Evolutionary conservation across 2,329 filamentous ascomycete species (phyloP).

Genomic region (Escovopsis sp.): DNA sequence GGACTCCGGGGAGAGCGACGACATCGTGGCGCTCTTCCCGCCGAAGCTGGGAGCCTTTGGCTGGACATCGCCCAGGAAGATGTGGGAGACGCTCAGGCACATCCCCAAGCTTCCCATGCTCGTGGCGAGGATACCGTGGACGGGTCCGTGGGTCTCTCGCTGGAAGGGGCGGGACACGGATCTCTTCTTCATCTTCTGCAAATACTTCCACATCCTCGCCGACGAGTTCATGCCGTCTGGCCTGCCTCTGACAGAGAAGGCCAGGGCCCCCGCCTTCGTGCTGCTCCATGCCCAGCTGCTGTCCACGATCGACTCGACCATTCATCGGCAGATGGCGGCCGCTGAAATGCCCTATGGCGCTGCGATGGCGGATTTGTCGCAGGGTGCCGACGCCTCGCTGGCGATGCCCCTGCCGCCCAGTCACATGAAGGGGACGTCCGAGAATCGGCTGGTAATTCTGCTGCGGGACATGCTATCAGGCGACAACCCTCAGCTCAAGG

Average conservation of each 20-base stretch:
- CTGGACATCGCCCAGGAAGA: slow-evolving; percentile 35
- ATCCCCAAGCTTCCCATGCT: slow-evolving; percentile 50
- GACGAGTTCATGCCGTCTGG: slow-evolving; percentile 52
- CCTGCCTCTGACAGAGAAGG: slow-evolving; percentile 38
- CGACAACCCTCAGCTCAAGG: slow-evolving; percentile 20
- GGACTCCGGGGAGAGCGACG: slow-evolving; percentile 40
- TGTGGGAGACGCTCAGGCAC: slow-evolving; percentile 45
- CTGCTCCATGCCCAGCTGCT: slow-evolving; percentile 73
- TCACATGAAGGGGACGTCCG: slow-evolving; percentile 71
- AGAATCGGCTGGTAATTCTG: slow-evolving; percentile 71
- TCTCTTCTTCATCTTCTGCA: slow-evolving; percentile 81
- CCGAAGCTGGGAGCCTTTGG: slow-evolving; percentile 41
- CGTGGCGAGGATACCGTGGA: slow-evolving; percentile 64
- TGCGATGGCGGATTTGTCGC: slow-evolving; percentile 27
- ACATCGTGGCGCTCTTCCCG: slow-evolving; percentile 56
- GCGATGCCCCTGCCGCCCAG: slow-evolving; percentile 46
- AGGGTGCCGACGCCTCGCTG: slow-evolving; percentile 49
- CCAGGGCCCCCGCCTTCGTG: slow-evolving; percentile 59
- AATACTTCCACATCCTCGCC: slow-evolving; percentile 68
- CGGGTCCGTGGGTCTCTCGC: slow-evolving; percentile 66
- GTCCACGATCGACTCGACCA: slow-evolving; percentile 63
- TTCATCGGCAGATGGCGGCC: slow-evolving; percentile 53
- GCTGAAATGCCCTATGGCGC: slow-evolving; percentile 29
- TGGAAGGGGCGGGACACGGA: slow-evolving; percentile 84
- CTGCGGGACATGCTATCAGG: slow-evolving; percentile 62